Evolutionary conservation across 495 filamentous ascomycete genomes (phyloP), one percentile per base, ranked within the genome.

Genomic region (Thozetella sp.): DNA sequence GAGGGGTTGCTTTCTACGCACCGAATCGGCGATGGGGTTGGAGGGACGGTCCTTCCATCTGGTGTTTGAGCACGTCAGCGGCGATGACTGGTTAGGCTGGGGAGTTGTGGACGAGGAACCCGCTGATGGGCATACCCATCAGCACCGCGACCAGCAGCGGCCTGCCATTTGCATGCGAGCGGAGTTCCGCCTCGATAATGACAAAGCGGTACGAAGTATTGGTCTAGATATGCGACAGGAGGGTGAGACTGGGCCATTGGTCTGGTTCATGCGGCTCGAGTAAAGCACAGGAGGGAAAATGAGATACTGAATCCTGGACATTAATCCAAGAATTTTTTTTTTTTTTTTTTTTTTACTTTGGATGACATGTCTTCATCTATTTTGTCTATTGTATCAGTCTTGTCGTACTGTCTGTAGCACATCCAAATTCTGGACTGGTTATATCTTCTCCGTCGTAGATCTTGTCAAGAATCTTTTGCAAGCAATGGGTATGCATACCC

Each of bases 1-100:
- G 22, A 11, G 12, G 11, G 57, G 27, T 3, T 54, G 57, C 52
- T 46, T n/a, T 19, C 17, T 27, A 51, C 22, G 23, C 9, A 51
- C 50, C 11, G 34, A 40, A 51, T 24, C 45, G 23, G 51, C 25
- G 24, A 40, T 56, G 27, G 57, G 66, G 26, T 54, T 71, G 13
- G 57, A 65, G 26, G 62, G 60, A 1, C 63, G 67, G 53, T 48
- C 34, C 1, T 64, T 67, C 25, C 57, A 59, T 48, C 22, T 59
- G 0, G 53, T 63, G n/a, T 64, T 70, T 40, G 59, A 61, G 46
- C 70, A 73, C 25, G 64, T 74, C 6, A 67, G 63, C 22, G 71
- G 69, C 19, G 69, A 71, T 51, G 67, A 63, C 58, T 71, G 66
- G 64, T 59, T 65, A 51, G 55, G 30, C 6, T 37, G 30, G 30